Percentiles rank a stretch among this genome's conserved stretches.
Conservation (phyloP, 768 basidiomycete species). For the Podaxis sp. region DNA sequence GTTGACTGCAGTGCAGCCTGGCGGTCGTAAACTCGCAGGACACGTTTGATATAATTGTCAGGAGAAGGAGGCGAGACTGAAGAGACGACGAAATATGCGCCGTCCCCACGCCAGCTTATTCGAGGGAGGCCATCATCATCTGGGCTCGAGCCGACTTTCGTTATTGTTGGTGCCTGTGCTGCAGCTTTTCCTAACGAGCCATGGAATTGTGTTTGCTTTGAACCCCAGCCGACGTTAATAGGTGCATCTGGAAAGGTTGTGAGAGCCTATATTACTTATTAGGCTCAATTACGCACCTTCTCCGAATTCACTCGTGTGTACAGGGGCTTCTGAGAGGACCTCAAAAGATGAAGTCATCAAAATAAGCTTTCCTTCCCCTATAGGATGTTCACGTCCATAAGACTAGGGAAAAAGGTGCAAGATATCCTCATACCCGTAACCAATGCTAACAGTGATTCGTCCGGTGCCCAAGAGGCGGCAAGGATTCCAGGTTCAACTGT, state of each 20-base stretch:
- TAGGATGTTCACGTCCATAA: background rate
- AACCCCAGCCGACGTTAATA: conserved; percentile 98
- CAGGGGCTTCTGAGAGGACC: conserved; percentile 73
- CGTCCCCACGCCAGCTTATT: conserved; percentile 94
- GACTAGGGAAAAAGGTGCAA: background rate
- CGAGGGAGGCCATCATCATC: conserved; percentile 72
- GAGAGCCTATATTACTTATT: background rate
- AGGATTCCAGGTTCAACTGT: conserved; percentile 82
- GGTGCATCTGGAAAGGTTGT: conserved; percentile 59
- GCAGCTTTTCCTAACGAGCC: conserved; percentile 90
- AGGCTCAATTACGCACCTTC: conserved; percentile 51
- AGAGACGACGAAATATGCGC: conserved; percentile 83
- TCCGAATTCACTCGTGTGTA: conserved; percentile 79
- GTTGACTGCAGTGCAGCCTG: conserved; percentile 78
- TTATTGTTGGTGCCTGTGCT: conserved; percentile 50
- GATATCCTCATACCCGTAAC: conserved; percentile 58
- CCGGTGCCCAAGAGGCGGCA: conserved; percentile 88
- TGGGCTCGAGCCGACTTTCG: conserved; percentile 50
- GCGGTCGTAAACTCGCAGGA: conserved; percentile 73
- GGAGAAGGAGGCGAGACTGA: conserved; percentile 48
- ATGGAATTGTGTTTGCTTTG: conserved; percentile 95
- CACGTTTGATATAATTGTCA: conserved; percentile 38
- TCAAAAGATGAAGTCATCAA: conserved; percentile 90
- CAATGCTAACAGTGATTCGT: conserved; percentile 82
- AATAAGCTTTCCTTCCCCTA: conserved; percentile 77